Percentiles rank a stretch among this genome's conserved stretches.
Evolutionary conservation across 2,329 filamentous ascomycete species (phyloP).

Genomic region (Arthrobotrys conoides): DNA sequence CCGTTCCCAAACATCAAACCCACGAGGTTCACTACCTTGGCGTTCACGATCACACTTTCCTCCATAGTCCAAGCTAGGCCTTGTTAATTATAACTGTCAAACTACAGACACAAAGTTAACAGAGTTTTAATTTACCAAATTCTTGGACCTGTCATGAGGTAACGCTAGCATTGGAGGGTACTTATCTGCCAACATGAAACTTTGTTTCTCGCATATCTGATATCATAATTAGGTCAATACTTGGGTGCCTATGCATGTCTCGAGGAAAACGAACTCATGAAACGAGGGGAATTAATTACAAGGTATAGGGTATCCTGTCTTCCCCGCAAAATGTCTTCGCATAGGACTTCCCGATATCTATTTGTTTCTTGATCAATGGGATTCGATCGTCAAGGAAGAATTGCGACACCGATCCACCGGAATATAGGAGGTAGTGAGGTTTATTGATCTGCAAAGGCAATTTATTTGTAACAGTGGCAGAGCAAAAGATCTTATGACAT

Average conservation of each 20-base stretch:
- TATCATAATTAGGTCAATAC: not conserved
- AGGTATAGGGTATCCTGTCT: constrained; percentile 11
- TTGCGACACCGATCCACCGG: not conserved
- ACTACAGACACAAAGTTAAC: not conserved
- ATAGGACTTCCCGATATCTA: not conserved
- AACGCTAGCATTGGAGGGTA: not conserved
- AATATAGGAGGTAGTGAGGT: not conserved
- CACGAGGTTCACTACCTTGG: constrained; percentile 1
- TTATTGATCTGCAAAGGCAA: not conserved
- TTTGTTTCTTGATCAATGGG: constrained; percentile 2
- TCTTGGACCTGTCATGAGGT: not conserved
- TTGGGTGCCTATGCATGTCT: not conserved
- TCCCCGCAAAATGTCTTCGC: constrained; percentile 23
- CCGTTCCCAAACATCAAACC: not conserved
- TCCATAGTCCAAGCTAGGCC: not conserved
- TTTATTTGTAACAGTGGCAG: no score
- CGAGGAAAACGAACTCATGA: constrained; percentile 18
- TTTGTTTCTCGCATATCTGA: constrained; percentile 7
- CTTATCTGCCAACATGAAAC: not conserved
- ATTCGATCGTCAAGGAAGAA: not conserved
- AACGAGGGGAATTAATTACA: constrained; percentile 5
- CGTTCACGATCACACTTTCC: constrained; percentile 7
- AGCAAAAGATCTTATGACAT: no score
- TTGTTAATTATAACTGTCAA: constrained; percentile 4
- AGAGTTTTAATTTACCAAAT: not conserved